Base-by-base conservation (phyloP, 352 stramenopile genomes). In the Pythium phragmiticola region DNA sequence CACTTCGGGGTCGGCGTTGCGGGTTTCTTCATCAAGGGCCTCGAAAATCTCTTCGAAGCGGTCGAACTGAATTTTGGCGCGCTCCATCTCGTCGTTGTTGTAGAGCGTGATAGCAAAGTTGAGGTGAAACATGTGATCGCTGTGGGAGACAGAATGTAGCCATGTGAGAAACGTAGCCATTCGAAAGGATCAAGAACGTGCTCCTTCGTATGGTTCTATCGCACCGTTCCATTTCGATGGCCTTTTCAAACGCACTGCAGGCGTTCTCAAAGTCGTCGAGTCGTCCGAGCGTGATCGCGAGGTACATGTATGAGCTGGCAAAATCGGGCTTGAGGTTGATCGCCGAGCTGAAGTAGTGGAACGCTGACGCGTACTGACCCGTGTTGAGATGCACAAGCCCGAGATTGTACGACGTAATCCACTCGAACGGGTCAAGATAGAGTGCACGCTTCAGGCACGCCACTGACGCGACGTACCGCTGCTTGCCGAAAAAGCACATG, bases 401-500 rank as follows among this genome's bases (percentile, higher is more conserved):
- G 41, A 98, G 78, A 73, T 98, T 98, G 71, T 97, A 98, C 46
- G 75, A 87, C 52, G 92, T 97, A 74, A 98, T 97, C 92, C 92
- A 98, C 78, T 98, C 91, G 68, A 98, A 98, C 41, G 93, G 93
- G 47, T 97, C 89, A 53, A 98, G 60, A 69, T 97, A 98, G 49
- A 97, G 58, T 17, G 93, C 92, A 3, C 89, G 80, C 73, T 98
- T 98, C 14, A 98, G 78, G 37, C 90, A 98, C 37, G 93, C 82
- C 7, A 98, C 82, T 0, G 90, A 92, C 65, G 88, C 75, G 42
- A 91, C 87, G 65, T 78, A 92, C 9, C 80, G 84, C 67, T 94
- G 82, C 72, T 98, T 98, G 34, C 90, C 90, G 66, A 98, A 98
- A 66, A 98, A 98, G 66, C 92, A 98, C 94, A 98, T 98, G 52